Base-by-base conservation (phyloP, 2,329 filamentous ascomycete species). In the Apiospora saccharicola region DNA sequence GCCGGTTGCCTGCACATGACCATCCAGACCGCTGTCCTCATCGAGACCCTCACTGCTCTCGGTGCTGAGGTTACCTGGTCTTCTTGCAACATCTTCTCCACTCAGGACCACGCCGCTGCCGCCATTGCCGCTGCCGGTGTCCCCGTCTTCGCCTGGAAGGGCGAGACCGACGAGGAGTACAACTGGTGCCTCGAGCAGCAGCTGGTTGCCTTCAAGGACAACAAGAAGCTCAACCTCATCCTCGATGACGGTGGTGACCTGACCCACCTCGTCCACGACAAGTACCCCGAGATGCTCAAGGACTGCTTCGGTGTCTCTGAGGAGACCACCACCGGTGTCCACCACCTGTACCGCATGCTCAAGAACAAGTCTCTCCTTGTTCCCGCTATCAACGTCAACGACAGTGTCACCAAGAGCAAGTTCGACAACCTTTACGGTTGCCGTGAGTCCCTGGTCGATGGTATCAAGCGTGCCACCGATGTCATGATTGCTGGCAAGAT, bases 401-500 rank as follows among this genome's bases (percentile, higher is more conserved):
- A 99, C 92, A 95, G 93, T 73, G 96, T 99, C 83, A 99, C 96
- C 86, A 99, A 98, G 93, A 98, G 95, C 88, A 99, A 99, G 91
- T 99, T 99, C 85, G 96, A 98, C 91, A 99, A 99, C 92, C 89
- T 98, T 78, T 99, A 98, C 91, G 96, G 96, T 83, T 98, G 96
- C 94, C 93, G 95, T 84, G 96, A 98, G 90, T 98, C 96, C 76
- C 93, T 99, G 80, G 92, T 99, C 82, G 96, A 99, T 85, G 96
- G 96, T 85, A 98, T 99, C 92, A 99, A 98, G 94, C 96, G 96
- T 89, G 96, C 96, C 80, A 99, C 96, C 85, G 96, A 99, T 89
- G 96, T 98, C 86, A 99, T 99, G 96, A 96, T 98, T 90, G 96
- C 96, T 82, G 96, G 96, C 85, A 98, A 99, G 93, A 91, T 98